Conservation (phyloP, 202 grass and related monocot genomes). For the Hordeum pubiflorum region DNA sequence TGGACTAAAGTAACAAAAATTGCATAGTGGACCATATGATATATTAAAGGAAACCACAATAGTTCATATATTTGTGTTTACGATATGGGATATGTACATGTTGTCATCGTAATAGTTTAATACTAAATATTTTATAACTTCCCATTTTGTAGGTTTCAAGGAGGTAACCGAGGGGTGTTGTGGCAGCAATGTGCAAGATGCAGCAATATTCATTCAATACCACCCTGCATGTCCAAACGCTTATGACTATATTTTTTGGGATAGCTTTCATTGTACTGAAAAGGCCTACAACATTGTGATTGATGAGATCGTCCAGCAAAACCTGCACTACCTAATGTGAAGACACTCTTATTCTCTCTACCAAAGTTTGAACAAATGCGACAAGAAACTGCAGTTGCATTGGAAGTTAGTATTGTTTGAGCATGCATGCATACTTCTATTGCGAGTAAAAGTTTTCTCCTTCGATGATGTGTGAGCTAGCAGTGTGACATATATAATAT, state of each 20-base stretch:
- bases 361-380: background rate
- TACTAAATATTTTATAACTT: background rate
- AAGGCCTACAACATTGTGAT: conserved; percentile 48
- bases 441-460: background rate
- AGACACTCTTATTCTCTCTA: background rate
- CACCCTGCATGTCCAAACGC: conserved; percentile 37
- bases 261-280: conserved; percentile 49
- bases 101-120: background rate
- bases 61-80: background rate
- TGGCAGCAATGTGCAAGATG: conserved; percentile 36
- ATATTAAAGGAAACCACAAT: background rate
- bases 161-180: conserved; percentile 48
- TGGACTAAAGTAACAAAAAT: background rate
- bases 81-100: background rate
- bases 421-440: too few relatives aligned
- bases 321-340: conserved; percentile 16
- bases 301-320: conserved; percentile 31
- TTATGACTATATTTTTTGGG: conserved; percentile 65
- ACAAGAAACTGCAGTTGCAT: too few relatives aligned
- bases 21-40: background rate
- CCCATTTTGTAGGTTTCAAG: conserved; percentile 41
- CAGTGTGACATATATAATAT: background rate
- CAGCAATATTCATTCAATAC: conserved; percentile 37
- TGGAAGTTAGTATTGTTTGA: too few relatives aligned
- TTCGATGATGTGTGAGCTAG: background rate